Percentiles rank a stretch among this genome's conserved stretches.
These are phyloP conservation scores for Phytophthora megakarya DNA, from an alignment of 352 stramenopile species.

Conservation along the genomic window DNA sequence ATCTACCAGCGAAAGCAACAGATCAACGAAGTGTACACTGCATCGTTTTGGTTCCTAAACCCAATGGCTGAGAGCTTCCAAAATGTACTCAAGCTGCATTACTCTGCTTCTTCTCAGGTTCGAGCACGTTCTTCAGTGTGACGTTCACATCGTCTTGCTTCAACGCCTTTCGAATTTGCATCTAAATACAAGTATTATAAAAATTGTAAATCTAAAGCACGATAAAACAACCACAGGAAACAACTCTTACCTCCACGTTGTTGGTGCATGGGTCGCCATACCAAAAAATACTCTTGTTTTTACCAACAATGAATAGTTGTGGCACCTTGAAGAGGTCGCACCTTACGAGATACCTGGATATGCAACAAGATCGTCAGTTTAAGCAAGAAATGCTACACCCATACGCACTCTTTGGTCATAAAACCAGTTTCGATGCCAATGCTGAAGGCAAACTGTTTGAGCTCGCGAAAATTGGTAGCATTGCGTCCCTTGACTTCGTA, in stretches of 20 bases:
- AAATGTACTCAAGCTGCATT: conserved; percentile 27
- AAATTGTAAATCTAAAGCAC: not conserved
- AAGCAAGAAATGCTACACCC: not conserved
- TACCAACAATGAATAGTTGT: conserved; percentile 65
- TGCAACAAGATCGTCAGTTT: conserved; percentile 11
- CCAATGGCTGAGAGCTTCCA: too few relatives aligned
- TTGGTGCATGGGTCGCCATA: conserved; percentile 50
- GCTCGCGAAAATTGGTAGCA: conserved; percentile 59
- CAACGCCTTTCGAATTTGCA: conserved; percentile 44
- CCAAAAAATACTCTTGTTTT: conserved; percentile 62
- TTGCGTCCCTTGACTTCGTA: conserved; percentile 63
- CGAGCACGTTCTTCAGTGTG: not conserved
- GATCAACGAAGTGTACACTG: too few relatives aligned
- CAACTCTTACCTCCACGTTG: conserved; percentile 39
- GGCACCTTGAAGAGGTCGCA: conserved; percentile 60
- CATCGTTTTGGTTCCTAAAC: too few relatives aligned
- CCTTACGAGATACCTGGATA: conserved; percentile 62
- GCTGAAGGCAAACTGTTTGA: conserved; percentile 57
- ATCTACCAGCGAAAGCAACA: too few relatives aligned
- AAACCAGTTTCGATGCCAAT: conserved; percentile 73
- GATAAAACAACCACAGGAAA: not conserved
- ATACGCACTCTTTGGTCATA: conserved; percentile 70
- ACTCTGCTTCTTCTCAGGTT: conserved; percentile 15
- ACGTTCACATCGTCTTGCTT: conserved; percentile 34
- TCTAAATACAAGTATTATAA: not conserved